Evolutionary conservation across 2,329 filamentous ascomycete genomes (phyloP), one percentile per base, ranked within the genome.

Genomic region (Cladophialophora carrionii): DNA sequence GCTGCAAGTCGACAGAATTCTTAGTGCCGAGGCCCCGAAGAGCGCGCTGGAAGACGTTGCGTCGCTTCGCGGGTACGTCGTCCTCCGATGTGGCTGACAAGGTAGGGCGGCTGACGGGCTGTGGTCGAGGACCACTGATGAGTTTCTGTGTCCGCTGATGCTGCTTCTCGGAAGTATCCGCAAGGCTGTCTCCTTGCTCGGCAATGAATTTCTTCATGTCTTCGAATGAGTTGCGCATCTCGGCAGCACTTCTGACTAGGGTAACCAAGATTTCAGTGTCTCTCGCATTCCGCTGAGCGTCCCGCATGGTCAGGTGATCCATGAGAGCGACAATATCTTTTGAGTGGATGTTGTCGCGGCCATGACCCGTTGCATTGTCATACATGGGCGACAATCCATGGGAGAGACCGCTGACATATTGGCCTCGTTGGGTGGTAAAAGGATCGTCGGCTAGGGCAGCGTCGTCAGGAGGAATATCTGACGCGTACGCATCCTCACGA

Each of bases 191-290:
- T 74, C 97, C 94, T 66, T 96, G 94, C 70, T 96, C 90, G 57
- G 90, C 89, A 67, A 99, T 90, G 74, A 96, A 89, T 69, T 89
- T 90, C 82, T 95, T 97, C 84, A 99, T 90, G 72, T 96, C 93
- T 70, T 96, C 91, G 74, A 98, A 96, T 0, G 92, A 96, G 71
- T 91, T 96, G 69, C 94, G 91, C 93, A 98, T 98, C 78, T 99
- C 95, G 12, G 95, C 89, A 3, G 95, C 94, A 61, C 92, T 93
- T 65, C 94, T 89, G 67, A 99, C 95, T 34, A 99, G 86, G 0
- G 95, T 94, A 54, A 97, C 91, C 20, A 99, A 82, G 62, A 99
- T 97, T 78, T 99, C 95, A 0, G 95, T 98, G 73, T 99, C 95
- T 52, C 95, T 87, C 53, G 95, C 95, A 78, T 95, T 98, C 65